phyloP scores from a whole-genome alignment of 2,329 filamentous ascomycete genomes.

The Elsinoe fawcettii region DNA sequence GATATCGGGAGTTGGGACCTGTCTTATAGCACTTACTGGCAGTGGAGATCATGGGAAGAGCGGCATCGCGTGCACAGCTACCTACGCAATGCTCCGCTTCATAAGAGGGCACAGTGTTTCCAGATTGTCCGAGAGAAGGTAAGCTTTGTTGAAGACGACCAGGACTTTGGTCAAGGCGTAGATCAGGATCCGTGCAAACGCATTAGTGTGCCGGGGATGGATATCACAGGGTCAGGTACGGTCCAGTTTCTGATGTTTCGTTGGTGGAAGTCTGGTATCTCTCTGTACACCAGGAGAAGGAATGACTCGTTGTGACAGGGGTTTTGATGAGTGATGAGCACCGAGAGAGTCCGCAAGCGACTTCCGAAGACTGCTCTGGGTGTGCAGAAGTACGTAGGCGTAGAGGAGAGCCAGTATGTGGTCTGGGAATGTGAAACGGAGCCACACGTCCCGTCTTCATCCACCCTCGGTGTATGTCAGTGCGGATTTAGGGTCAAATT shows the following conservation, averaged over 20 bases:
- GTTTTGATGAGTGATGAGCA: neutral
- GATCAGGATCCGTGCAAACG: neutral
- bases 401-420: neutral
- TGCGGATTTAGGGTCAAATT: neutral
- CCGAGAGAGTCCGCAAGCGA: neutral
- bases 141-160: neutral
- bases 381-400: neutral
- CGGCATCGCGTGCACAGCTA: neutral
- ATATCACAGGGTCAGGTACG: slow-evolving; percentile 7
- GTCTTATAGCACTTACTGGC: slow-evolving; percentile 1
- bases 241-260: neutral
- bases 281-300: neutral
- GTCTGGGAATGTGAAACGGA: slow-evolving; percentile 7
- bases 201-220: neutral
- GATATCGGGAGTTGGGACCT: neutral
- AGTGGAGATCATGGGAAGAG: neutral
- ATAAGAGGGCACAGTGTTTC: neutral
- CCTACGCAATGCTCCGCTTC: neutral
- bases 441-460: slow-evolving; percentile 1
- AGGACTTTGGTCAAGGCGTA: neutral
- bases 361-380: neutral
- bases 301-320: slow-evolving; percentile 8
- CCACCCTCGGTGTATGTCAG: neutral
- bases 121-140: neutral
- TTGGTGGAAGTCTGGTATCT: neutral